phyloP scores from a whole-genome alignment of 805 yeast species.

The Teunomyces funiuensis region DNA sequence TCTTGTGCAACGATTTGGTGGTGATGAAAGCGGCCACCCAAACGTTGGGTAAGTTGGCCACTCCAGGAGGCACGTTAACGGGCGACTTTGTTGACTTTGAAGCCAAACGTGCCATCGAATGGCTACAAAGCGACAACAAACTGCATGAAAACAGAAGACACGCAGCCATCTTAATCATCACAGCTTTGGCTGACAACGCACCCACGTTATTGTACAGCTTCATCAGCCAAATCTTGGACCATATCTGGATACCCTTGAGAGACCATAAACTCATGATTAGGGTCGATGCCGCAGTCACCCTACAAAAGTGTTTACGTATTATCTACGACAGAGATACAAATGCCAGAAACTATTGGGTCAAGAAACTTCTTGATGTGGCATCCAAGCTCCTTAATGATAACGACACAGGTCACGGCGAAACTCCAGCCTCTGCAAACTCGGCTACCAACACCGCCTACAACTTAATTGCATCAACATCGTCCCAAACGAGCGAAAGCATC shows the following conservation, averaged over 20 bases:
- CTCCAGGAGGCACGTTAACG: conserved; percentile 85
- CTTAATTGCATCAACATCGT: conserved; percentile 19
- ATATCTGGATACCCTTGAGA: conserved; percentile 83
- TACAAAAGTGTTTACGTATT: conserved; percentile 75
- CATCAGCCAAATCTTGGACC: conserved; percentile 73
- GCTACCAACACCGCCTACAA: conserved; percentile 19
- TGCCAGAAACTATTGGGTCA: conserved; percentile 73
- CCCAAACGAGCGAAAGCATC: conserved; percentile 57
- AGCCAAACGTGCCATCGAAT: conserved; percentile 84
- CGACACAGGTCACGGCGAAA: conserved; percentile 10
- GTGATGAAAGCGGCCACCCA: conserved; percentile 86
- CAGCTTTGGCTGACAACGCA: conserved; percentile 81
- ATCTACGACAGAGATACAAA: conserved; percentile 75
- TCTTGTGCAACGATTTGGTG: conserved; percentile 78
- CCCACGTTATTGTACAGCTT: conserved; percentile 81
- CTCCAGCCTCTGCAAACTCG: conserved; percentile 3
- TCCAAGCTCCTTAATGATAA: conserved; percentile 52
- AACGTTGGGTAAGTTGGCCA: conserved; percentile 84
- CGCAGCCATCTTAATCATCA: conserved; percentile 82
- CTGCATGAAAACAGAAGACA: conserved; percentile 79
- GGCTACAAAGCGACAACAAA: conserved; percentile 80
- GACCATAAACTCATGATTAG: conserved; percentile 76
- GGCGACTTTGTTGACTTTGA: conserved; percentile 93
- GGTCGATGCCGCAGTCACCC: conserved; percentile 78
- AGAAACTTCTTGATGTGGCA: conserved; percentile 66